These are phyloP conservation scores for Fallopia convolvulus DNA, from an alignment of 148 eudicot species.

Conservation along the genomic window DNA sequence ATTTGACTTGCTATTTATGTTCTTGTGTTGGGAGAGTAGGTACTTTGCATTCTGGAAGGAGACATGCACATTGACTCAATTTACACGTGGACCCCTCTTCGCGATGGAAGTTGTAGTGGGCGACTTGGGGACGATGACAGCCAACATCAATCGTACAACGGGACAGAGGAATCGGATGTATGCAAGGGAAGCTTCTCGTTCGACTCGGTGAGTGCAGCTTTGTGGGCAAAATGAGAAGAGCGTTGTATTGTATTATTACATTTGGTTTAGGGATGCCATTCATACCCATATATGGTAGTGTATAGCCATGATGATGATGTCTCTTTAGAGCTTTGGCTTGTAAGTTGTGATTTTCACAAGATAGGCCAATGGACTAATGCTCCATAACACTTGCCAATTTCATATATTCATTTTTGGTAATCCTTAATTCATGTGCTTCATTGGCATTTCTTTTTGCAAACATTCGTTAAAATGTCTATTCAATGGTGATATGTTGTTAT, in stretches of 20 bases:
- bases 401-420: too few relatives aligned
- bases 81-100: slow-evolving; percentile 29
- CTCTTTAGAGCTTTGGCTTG: too few relatives aligned
- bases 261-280: not conserved
- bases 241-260: slow-evolving; percentile 13
- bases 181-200: slow-evolving; percentile 35
- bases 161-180: slow-evolving; percentile 30
- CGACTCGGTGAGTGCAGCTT: slow-evolving; percentile 28
- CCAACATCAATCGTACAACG: slow-evolving; percentile 20
- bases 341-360: too few relatives aligned
- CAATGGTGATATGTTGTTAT: too few relatives aligned
- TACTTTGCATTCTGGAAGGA: slow-evolving; percentile 74
- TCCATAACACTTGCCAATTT: too few relatives aligned
- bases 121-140: slow-evolving; percentile 31
- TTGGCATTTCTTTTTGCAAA: too few relatives aligned
- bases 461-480: too few relatives aligned
- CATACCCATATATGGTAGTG: not conserved
- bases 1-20: too few relatives aligned
- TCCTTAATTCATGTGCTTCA: too few relatives aligned
- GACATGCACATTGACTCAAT: slow-evolving; percentile 56
- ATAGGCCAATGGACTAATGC: too few relatives aligned
- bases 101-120: slow-evolving; percentile 61
- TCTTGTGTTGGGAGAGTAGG: slow-evolving; percentile 26
- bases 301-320: too few relatives aligned
- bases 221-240: slow-evolving; percentile 30